A percentile compares a stretch with the other conserved stretches of the same genome.
Conservation (phyloP, 768 basidiomycete species). For the Mycena vitilis region DNA sequence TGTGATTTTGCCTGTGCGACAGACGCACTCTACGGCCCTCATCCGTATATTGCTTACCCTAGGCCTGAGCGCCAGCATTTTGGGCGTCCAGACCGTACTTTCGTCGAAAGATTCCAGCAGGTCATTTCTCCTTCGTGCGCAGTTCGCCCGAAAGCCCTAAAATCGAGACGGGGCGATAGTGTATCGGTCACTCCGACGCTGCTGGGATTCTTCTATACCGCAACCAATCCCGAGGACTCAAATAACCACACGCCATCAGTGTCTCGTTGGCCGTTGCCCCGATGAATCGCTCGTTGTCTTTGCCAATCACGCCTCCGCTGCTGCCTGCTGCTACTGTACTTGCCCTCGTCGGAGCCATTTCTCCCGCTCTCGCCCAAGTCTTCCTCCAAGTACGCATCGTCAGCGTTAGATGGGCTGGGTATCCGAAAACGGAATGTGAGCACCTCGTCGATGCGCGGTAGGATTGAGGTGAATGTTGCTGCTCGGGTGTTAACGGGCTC, state of each 20-base stretch:
- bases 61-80: too few relatives aligned
- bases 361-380: background rate
- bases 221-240: too few relatives aligned
- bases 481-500: background rate
- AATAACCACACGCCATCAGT: background rate
- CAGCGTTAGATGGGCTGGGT: background rate
- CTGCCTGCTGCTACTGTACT: conserved; percentile 6
- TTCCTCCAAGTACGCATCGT: background rate
- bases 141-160: too few relatives aligned
- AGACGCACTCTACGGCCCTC: background rate
- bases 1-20: background rate
- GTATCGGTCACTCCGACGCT: too few relatives aligned
- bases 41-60: background rate
- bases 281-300: background rate
- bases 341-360: too few relatives aligned
- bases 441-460: background rate
- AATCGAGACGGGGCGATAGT: too few relatives aligned
- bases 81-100: too few relatives aligned
- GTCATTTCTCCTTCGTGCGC: too few relatives aligned
- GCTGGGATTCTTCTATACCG: too few relatives aligned
- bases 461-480: background rate
- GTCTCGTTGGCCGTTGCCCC: background rate
- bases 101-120: too few relatives aligned
- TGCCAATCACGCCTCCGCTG: background rate
- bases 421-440: background rate